Conservation (phyloP, 164 flowering plant species). For the Brasenia schreberi region DNA sequence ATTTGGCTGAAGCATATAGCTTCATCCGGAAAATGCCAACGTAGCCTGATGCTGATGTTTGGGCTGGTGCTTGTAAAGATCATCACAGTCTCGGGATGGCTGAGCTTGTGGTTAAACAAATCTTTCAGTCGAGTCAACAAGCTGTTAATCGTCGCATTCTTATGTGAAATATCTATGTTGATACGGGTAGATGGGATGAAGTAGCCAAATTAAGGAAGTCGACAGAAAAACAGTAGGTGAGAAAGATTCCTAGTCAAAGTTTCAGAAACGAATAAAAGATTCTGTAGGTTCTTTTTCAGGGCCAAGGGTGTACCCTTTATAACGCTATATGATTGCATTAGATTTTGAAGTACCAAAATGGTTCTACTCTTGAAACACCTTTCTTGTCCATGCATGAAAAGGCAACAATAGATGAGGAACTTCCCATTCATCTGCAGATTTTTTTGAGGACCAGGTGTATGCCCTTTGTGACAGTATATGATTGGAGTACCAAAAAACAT, state of each 20-base stretch:
- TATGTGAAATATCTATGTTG: conserved; percentile 21
- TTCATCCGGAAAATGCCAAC: conserved; percentile 16
- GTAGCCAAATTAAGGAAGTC: conserved; percentile 14
- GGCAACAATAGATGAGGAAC: too few relatives aligned
- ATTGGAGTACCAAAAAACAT: too few relatives aligned
- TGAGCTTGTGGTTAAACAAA: conserved; percentile 16
- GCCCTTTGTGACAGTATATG: too few relatives aligned
- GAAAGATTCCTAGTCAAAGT: conserved; percentile 23
- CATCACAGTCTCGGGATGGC: conserved; percentile 20
- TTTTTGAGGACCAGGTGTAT: too few relatives aligned
- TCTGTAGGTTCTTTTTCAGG: background rate
- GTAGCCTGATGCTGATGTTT: conserved; percentile 18
- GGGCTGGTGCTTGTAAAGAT: conserved; percentile 21
- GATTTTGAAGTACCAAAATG: too few relatives aligned
- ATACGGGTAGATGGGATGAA: conserved; percentile 24
- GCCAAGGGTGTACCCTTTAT: too few relatives aligned
- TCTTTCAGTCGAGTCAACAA: conserved; percentile 15
- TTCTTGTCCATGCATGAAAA: too few relatives aligned
- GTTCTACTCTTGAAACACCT: too few relatives aligned
- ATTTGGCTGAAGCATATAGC: conserved; percentile 11
- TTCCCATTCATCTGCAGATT: too few relatives aligned
- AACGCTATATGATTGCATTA: too few relatives aligned
- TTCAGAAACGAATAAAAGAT: conserved; percentile 11
- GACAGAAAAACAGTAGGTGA: conserved; percentile 16
- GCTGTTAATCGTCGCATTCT: conserved; percentile 15